Conservation (phyloP, 148 eudicot genomes). For the Rhododendron vialii region DNA sequence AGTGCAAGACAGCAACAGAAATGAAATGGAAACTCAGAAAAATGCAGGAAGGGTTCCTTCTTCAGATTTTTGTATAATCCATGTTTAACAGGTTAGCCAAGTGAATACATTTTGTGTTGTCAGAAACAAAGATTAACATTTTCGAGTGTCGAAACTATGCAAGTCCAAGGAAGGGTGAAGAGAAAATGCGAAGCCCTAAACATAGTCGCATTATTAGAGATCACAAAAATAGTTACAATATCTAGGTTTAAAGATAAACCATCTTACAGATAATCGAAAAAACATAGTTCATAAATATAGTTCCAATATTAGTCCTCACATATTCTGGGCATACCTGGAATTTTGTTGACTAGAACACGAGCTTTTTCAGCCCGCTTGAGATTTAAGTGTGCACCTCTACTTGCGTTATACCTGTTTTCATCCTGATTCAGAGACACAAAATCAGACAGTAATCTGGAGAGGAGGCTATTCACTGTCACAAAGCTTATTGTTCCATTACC, state of each 20-base stretch:
- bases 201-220: neutral
- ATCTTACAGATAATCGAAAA: neutral
- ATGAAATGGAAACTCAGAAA: neutral
- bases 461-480: neutral
- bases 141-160: neutral
- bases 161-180: neutral
- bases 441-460: neutral
- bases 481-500: neutral
- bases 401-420: constrained; percentile 65
- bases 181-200: neutral
- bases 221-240: neutral
- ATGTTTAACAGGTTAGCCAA: neutral
- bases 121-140: neutral
- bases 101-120: neutral
- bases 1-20: neutral
- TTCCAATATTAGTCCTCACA: neutral
- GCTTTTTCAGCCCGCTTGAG: constrained; percentile 78
- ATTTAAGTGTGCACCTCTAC: constrained; percentile 76
- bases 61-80: neutral
- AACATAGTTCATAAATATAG: neutral
- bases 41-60: neutral
- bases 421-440: constrained; percentile 32
- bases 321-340: constrained; percentile 50
- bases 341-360: constrained; percentile 56
- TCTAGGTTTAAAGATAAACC: neutral